These are phyloP conservation scores for Beta vulgaris DNA, from an alignment of 148 eudicot genomes.

Conservation along the genomic window DNA sequence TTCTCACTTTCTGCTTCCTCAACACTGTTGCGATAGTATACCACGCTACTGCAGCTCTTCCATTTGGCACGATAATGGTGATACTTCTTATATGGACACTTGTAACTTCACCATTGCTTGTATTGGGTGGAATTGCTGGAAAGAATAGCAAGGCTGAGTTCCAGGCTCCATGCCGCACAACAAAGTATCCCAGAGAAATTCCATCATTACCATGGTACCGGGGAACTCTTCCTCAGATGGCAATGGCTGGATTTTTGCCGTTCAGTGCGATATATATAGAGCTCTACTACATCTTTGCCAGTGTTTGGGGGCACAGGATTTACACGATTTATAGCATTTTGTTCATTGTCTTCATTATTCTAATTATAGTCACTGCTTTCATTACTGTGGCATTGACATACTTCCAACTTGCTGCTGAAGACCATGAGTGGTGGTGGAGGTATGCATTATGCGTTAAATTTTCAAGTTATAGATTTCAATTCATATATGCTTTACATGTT, in stretches of 20 bases:
- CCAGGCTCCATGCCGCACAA: conserved; percentile 40
- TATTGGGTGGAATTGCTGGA: conserved; percentile 41
- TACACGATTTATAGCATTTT: conserved; percentile 40
- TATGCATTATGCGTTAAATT: conserved; percentile 10
- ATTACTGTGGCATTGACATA: conserved; percentile 40
- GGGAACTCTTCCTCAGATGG: conserved; percentile 37
- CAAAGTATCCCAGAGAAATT: conserved; percentile 38
- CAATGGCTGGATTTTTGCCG: conserved; percentile 43
- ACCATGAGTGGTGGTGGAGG: conserved; percentile 48
- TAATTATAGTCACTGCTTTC: conserved; percentile 40
- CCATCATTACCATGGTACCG: conserved; percentile 36
- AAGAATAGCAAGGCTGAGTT: conserved; percentile 43
- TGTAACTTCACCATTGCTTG: conserved; percentile 36
- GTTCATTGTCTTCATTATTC: conserved; percentile 37
- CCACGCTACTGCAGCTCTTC: conserved; percentile 40
- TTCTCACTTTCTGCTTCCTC: conserved; percentile 40
- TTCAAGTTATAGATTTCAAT: neutral
- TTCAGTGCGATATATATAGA: conserved; percentile 39
- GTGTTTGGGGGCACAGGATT: conserved; percentile 44
- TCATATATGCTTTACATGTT: neutral
- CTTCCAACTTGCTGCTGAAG: conserved; percentile 45
- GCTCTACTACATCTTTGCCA: conserved; percentile 40
- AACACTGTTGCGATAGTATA: conserved; percentile 40
- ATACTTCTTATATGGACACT: conserved; percentile 39
- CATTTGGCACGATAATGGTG: conserved; percentile 38